Evolutionary conservation across 2,329 filamentous ascomycete genomes (phyloP), one percentile per base, ranked within the genome.

Genomic region (Bipolaris cookei): DNA sequence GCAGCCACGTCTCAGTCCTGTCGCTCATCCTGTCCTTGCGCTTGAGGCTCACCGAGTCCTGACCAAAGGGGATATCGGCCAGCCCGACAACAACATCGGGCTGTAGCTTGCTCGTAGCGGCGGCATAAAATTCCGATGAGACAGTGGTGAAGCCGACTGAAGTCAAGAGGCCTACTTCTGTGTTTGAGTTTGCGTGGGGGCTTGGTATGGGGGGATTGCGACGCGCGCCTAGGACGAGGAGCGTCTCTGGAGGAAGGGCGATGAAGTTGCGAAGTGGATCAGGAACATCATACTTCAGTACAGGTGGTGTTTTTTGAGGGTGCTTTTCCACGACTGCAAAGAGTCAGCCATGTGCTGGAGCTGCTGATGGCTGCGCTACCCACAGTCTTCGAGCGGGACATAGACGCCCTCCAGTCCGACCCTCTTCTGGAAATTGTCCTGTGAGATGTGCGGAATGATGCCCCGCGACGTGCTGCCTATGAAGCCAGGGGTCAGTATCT

Each of bases 321-420:
- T 77, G 78, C 74, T 83, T 87, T 77, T 89, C 87, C 73, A 89
- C 81, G 78, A 88, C 87, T 90, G 76, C 67, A 62, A 59, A 48
- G 41, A 42, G 61, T 83, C 72, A 82, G 80, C 71, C 45, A 58
- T 52, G 39, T 34, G 35, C 20, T 20, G 41, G 18, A 25, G n/a
- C 34, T 35, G 30, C n/a, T 21, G 11, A 32, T 3, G 30, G n/a
- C 32, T 13, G 4, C 7, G 34, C 5, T 51, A 76, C 90, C 77
- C 83, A 97, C 95, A 98, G 77, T 99, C 95, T 81, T 99, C 95
- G 25, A 98, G 80, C 0, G 90, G 91, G 69, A 95, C 81, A 73
- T 96, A 96, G 3, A 91, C 82, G 23, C 90, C 90, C 25, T 81
- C 80, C 57, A 96, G 81, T 4, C 83, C 74, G 1, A 88, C 87